Evolutionary conservation across 2,329 filamentous ascomycete genomes (phyloP).

Genomic region (Ophiostoma pallidulum): DNA sequence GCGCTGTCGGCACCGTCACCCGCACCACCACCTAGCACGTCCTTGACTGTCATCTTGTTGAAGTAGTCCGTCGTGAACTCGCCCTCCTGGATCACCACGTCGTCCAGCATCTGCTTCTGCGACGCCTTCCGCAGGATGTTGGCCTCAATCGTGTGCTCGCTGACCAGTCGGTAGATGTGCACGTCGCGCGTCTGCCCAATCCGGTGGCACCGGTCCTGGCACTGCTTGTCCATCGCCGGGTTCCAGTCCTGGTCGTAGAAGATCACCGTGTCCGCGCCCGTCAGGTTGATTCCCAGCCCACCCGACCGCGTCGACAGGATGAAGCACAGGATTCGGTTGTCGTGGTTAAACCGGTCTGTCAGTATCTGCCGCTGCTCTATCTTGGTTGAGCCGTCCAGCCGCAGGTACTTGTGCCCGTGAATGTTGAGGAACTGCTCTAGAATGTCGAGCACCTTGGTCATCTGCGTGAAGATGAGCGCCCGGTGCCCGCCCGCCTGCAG

Average conservation of each 20-base stretch:
- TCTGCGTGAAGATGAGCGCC: conserved; percentile 96
- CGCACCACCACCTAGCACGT: conserved; percentile 43
- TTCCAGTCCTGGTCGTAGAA: conserved; percentile 99
- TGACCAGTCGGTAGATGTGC: conserved; percentile 91
- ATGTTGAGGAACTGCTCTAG: conserved; percentile 97
- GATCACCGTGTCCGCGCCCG: conserved; percentile 93
- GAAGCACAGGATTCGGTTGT: conserved; percentile 85
- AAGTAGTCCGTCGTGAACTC: conserved; percentile 97
- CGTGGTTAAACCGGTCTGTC: conserved; percentile 94
- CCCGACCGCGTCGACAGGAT: conserved; percentile 92
- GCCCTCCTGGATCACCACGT: conserved; percentile 96
- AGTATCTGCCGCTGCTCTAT: conserved; percentile 92
- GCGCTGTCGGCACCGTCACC: conserved; percentile 19
- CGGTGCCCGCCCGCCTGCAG: conserved; percentile 86
- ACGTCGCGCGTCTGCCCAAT: conserved; percentile 97
- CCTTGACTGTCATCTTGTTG: conserved; percentile 63
- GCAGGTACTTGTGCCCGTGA: conserved; percentile 91
- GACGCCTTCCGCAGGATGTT: conserved; percentile 95
- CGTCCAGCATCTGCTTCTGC: conserved; percentile 95
- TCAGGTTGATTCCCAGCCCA: conserved; percentile 91
- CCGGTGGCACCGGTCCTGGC: conserved; percentile 91
- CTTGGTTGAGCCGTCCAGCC: conserved; percentile 91
- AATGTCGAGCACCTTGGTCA: conserved; percentile 97
- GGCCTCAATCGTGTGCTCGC: conserved; percentile 91
- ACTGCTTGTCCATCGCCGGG: conserved; percentile 98